Percentiles rank a stretch among this genome's conserved stretches.
Conservation (phyloP, 192 early-diverging fungal genomes). For the Obelidium mucronatum region DNA sequence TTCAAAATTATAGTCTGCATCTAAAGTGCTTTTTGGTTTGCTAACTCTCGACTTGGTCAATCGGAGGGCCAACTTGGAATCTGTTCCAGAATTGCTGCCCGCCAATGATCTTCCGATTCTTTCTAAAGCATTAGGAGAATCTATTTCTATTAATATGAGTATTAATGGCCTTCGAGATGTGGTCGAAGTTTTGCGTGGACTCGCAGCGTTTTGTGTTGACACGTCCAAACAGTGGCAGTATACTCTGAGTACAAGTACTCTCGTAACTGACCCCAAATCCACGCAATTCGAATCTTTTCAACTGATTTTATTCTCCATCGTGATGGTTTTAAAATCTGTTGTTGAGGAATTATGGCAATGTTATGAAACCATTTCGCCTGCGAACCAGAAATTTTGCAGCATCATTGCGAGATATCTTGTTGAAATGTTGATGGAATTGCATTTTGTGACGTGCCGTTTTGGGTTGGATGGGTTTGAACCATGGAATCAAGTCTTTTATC, state of each 20-base stretch:
- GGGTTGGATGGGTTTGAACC: constrained; percentile 17
- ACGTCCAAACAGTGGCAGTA: neutral
- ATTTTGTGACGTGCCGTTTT: constrained; percentile 34
- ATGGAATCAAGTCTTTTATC: constrained; percentile 29
- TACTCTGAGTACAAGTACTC: neutral
- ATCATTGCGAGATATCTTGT: neutral
- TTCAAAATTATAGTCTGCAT: neutral
- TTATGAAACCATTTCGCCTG: too few relatives aligned
- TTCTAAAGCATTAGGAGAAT: neutral
- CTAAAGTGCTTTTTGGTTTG: neutral
- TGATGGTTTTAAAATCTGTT: neutral
- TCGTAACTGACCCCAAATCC: neutral
- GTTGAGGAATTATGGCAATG: too few relatives aligned
- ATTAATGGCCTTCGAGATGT: too few relatives aligned
- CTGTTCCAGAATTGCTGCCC: neutral
- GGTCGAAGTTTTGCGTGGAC: neutral
- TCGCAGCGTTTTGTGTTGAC: neutral
- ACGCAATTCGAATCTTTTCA: neutral
- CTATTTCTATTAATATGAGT: neutral
- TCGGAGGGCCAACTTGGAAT: too few relatives aligned
- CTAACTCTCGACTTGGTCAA: neutral
- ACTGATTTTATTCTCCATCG: neutral
- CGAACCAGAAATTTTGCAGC: neutral
- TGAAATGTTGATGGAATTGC: constrained; percentile 1
- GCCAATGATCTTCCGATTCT: neutral